These are phyloP conservation scores for Nakaseomyces sp. DNA, from an alignment of 1,139 yeast genomes.

Conservation along the genomic window DNA sequence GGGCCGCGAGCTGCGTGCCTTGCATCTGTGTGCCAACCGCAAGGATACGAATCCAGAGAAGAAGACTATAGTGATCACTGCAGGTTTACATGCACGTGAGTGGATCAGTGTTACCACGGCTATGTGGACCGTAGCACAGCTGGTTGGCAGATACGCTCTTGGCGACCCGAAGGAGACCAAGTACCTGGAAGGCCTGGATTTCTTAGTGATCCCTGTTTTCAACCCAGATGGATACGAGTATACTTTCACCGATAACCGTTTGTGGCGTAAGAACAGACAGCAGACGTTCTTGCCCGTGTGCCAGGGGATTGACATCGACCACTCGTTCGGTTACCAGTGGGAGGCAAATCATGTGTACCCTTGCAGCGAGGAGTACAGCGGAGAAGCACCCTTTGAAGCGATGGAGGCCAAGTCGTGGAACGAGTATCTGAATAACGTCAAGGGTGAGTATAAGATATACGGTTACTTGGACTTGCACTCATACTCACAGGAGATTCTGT, in stretches of 20 bases:
- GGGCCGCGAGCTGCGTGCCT: constrained; percentile 57
- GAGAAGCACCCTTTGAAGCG: constrained; percentile 70
- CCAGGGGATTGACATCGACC: constrained; percentile 79
- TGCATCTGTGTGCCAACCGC: constrained; percentile 46
- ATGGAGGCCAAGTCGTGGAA: constrained; percentile 60
- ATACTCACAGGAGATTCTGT: constrained; percentile 72
- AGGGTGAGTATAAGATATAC: constrained; percentile 50
- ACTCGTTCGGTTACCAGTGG: constrained; percentile 74
- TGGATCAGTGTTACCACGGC: constrained; percentile 76
- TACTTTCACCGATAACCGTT: constrained; percentile 69
- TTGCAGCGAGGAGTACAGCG: constrained; percentile 77
- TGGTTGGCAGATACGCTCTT: constrained; percentile 37
- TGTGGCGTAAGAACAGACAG: constrained; percentile 88
- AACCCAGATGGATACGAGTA: constrained; percentile 89
- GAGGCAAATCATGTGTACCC: constrained; percentile 52
- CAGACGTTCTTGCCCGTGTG: constrained; percentile 59
- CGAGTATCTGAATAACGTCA: constrained; percentile 52
- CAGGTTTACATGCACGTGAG: constrained; percentile 86
- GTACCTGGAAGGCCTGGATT: constrained; percentile 48
- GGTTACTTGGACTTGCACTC: constrained; percentile 81
- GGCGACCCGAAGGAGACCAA: constrained; percentile 29
- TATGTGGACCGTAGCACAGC: constrained; percentile 49
- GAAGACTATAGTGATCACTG: constrained; percentile 68
- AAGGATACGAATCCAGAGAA: constrained; percentile 42
- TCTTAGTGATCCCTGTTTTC: constrained; percentile 68